These are phyloP conservation scores for Geotrichum reessii DNA, from an alignment of 1,139 yeast genomes.

Conservation along the genomic window DNA sequence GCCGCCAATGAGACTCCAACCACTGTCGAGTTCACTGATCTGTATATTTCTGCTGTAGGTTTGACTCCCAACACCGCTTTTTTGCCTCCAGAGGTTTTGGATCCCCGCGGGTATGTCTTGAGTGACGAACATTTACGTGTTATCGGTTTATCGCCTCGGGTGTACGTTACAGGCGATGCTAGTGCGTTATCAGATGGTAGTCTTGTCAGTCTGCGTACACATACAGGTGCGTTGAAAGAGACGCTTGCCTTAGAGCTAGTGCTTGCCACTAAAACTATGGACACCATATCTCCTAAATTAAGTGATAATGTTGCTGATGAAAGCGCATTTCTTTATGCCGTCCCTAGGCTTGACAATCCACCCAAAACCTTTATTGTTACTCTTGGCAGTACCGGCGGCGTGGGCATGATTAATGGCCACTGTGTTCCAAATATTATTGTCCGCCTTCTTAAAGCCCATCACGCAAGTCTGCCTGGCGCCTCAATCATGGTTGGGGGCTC, in stretches of 20 bases:
- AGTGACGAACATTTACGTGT: conserved; percentile 26
- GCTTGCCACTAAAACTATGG: neutral
- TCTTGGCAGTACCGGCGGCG: conserved; percentile 12
- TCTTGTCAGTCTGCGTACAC: neutral
- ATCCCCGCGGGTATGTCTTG: conserved; percentile 20
- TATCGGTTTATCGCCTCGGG: conserved; percentile 21
- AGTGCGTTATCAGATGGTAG: conserved; percentile 7
- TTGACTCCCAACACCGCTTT: conserved; percentile 27
- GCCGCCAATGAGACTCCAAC: conserved; percentile 15
- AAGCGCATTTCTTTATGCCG: neutral
- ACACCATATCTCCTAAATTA: neutral
- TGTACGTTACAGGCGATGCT: conserved; percentile 30
- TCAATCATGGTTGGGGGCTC: neutral
- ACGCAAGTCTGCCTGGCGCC: conserved; percentile 1
- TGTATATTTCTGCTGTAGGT: conserved; percentile 25
- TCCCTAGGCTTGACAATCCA: neutral
- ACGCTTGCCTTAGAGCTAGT: conserved; percentile 6
- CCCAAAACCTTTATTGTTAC: conserved; percentile 1
- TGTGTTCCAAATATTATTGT: conserved; percentile 1
- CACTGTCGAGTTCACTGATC: conserved; percentile 17
- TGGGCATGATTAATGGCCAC: conserved; percentile 4
- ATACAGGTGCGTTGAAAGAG: conserved; percentile 12
- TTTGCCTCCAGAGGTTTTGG: conserved; percentile 22
- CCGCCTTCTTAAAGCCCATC: neutral
- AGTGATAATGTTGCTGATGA: neutral